Evolutionary conservation across 495 filamentous ascomycete species (phyloP).

Genomic region (Astrocystis sublimbata): DNA sequence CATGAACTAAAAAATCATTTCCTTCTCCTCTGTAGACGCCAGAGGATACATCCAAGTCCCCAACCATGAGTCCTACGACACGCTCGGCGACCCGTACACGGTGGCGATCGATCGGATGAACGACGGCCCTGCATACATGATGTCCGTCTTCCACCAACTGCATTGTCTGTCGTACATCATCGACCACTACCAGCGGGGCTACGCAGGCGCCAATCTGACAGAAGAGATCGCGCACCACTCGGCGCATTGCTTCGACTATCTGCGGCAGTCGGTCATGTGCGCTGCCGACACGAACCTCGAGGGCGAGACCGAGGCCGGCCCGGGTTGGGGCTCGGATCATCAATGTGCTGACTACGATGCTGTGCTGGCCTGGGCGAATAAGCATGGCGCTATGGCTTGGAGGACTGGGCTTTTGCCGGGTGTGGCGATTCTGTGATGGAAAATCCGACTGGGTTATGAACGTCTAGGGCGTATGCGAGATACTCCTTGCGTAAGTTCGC

Average conservation of each 20-base stretch:
- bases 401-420: conserved; percentile 32
- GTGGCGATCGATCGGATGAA: conserved; percentile 33
- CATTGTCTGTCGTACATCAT: conserved; percentile 53
- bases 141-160: conserved; percentile 55
- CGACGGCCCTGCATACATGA: conserved; percentile 48
- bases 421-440: conserved; percentile 27
- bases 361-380: conserved; percentile 43
- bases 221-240: conserved; percentile 47
- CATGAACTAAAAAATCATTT: neutral
- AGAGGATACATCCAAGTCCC: conserved; percentile 45
- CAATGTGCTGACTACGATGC: conserved; percentile 44
- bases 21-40: conserved; percentile 26
- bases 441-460: too few species aligned
- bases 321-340: conserved; percentile 46
- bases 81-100: conserved; percentile 40
- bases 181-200: conserved; percentile 43
- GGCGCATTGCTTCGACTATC: conserved; percentile 52
- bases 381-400: conserved; percentile 33
- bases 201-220: conserved; percentile 37
- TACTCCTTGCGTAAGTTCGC: too few species aligned
- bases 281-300: conserved; percentile 49
- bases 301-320: conserved; percentile 44
- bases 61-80: conserved; percentile 33
- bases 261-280: conserved; percentile 51
- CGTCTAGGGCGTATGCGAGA: too few species aligned